phyloP scores from a whole-genome alignment of 1,284 basidiomycete genomes.

The Papiliotrema flavescens region DNA sequence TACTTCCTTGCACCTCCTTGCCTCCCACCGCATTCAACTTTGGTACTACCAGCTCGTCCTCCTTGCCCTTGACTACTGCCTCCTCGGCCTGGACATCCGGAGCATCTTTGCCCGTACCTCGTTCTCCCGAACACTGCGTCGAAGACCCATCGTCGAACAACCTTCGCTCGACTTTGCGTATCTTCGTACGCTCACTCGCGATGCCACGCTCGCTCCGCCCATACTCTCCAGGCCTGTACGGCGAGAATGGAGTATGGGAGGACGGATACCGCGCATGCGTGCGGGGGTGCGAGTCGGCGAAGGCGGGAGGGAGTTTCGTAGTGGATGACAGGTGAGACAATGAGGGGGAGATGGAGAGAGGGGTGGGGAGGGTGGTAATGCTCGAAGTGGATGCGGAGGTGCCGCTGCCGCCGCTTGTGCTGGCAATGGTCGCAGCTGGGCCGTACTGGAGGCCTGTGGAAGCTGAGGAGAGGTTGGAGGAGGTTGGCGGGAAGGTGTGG shows the following conservation, averaged over 20 bases:
- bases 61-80: slow-evolving; percentile 11
- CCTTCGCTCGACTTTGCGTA: slow-evolving; percentile 26
- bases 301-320: slow-evolving; percentile 9
- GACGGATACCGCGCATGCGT: slow-evolving; percentile 9
- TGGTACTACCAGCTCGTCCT: slow-evolving; percentile 5
- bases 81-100: slow-evolving; percentile 24
- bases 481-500: too few species aligned
- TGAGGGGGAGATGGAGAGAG: slow-evolving; percentile 10
- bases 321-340: neutral
- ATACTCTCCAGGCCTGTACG: slow-evolving; percentile 21
- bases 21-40: neutral
- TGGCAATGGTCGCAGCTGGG: too few species aligned
- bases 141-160: slow-evolving; percentile 28
- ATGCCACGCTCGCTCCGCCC: slow-evolving; percentile 17
- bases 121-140: too few species aligned
- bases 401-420: too few species aligned
- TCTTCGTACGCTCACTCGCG: slow-evolving; percentile 20
- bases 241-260: slow-evolving; percentile 13
- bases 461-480: too few species aligned
- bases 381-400: too few species aligned
- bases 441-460: too few species aligned
- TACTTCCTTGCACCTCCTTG: slow-evolving; percentile 6
- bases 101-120: too few species aligned
- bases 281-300: slow-evolving; percentile 5
- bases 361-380: slow-evolving; percentile 11